Evolutionary conservation across 2,329 filamentous ascomycete genomes (phyloP).

Genomic region (Nothophaeocryptopus gaeumannii): DNA sequence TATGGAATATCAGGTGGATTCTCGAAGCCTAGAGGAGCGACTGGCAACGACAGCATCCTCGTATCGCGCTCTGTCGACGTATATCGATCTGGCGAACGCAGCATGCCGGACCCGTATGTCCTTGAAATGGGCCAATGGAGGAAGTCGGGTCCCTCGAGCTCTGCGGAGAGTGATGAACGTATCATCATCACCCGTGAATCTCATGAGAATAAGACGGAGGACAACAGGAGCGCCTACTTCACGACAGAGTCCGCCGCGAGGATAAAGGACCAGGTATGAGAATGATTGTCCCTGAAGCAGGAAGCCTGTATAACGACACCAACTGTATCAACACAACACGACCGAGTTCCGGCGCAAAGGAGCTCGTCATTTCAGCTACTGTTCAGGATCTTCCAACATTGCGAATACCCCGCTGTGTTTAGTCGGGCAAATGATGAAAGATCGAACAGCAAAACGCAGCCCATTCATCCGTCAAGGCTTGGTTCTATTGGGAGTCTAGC

Average conservation of each 20-base stretch:
- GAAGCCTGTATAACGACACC: not conserved
- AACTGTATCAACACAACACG: not conserved
- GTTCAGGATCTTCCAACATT: too few relatives aligned
- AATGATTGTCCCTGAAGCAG: not conserved
- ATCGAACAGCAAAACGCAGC: too few relatives aligned
- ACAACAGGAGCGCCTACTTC: constrained; percentile 12
- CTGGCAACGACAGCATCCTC: constrained; percentile 10
- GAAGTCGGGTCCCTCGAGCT: constrained; percentile 5
- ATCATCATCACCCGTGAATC: constrained; percentile 11
- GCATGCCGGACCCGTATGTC: constrained; percentile 2
- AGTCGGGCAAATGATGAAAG: too few relatives aligned
- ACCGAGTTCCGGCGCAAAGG: not conserved
- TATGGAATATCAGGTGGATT: constrained; percentile 1
- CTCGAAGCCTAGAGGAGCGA: constrained; percentile 3
- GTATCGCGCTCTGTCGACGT: constrained; percentile 17
- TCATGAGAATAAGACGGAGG: constrained; percentile 4
- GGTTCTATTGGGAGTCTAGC: too few relatives aligned
- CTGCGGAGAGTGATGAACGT: constrained; percentile 16
- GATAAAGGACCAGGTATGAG: constrained; percentile 12
- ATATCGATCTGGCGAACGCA: constrained; percentile 2
- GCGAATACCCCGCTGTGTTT: too few relatives aligned
- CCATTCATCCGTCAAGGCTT: too few relatives aligned
- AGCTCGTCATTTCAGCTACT: too few relatives aligned
- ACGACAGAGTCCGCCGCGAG: constrained; percentile 3
- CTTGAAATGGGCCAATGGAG: constrained; percentile 16